Evolutionary conservation across 2,329 filamentous ascomycete species (phyloP), one percentile per base, ranked within the genome.

Genomic region (Ceratocystis cubensis): DNA sequence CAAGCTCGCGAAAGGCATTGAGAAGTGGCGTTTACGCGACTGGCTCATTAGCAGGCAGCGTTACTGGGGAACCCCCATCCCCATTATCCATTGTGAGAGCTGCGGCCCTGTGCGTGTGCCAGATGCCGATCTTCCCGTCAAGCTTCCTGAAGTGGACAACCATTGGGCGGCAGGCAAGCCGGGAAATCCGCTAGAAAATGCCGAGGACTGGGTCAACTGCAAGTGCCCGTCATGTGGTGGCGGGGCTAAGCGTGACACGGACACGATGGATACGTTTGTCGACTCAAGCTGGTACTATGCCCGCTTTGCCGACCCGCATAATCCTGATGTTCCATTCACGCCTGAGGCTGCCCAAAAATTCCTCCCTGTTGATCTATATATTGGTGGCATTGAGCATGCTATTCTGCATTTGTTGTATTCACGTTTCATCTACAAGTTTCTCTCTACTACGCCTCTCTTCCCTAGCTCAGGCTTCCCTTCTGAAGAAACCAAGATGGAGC

Each of bases 181-280:
- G 15, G 91, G 91, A 0, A 96, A 93, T 71, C 89, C 90, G 0
- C 79, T 96, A 20, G 88, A 89, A 70, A 81, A 83, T 22, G 84
- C 86, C 1, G 76, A 84, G 13, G 84, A 87, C 6, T 96, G 90
- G 85, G 80, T 90, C 59, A 84, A 91, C 71, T 88, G 86, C 0
- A 74, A 79, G 2, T 96, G 91, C 72, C 91, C 91, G 4, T 83
- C 83, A 70, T 96, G 91, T 71, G 77, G 81, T 17, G 80, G 82
- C 1, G 76, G 84, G 28, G 91, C 89, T 5, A 88, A 85, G 73
- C 83, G 91, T 69, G 91, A 96, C 70, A 96, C 91, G 0, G 91
- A 96, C 74, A 96, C 91, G 2, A 96, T 96, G 91, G 91, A 96
- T 74, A 96, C 91, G 0, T 96, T 96, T 76, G 91, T 96, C 69